phyloP scores from a whole-genome alignment of 257 asterid species.

The Eucommia ulmoides region DNA sequence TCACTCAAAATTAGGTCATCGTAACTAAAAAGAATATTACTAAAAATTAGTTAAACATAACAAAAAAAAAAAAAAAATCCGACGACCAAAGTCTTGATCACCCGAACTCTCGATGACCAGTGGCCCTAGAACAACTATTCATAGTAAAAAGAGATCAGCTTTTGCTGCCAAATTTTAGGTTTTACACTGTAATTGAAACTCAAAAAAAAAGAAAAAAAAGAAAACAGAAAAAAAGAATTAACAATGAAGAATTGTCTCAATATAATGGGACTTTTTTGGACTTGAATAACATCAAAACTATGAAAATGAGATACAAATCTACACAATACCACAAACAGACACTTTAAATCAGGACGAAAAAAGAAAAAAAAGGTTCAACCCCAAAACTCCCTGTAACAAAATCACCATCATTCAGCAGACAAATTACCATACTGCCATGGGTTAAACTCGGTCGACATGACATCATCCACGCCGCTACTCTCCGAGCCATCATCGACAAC shows the following conservation, averaged over 20 bases:
- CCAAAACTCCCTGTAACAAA: neutral
- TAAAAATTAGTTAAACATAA: too few relatives aligned
- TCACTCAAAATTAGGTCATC: too few relatives aligned
- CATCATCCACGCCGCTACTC: slow-evolving; percentile 20
- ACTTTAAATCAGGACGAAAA: neutral
- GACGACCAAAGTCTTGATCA: too few relatives aligned
- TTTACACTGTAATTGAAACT: too few relatives aligned
- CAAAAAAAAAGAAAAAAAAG: too few relatives aligned
- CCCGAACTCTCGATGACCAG: too few relatives aligned
- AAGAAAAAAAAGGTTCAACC: neutral
- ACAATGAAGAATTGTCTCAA: neutral
- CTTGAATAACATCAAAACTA: neutral
- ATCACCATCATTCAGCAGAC: slow-evolving; percentile 19
- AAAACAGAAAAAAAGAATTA: neutral
- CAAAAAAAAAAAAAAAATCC: too few relatives aligned
- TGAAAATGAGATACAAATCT: neutral
- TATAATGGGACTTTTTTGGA: neutral
- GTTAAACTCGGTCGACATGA: slow-evolving; percentile 47
- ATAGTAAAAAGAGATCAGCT: too few relatives aligned
- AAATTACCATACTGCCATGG: slow-evolving; percentile 80
- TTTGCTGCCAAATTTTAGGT: too few relatives aligned
- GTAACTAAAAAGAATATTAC: too few relatives aligned
- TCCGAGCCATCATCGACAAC: slow-evolving; percentile 48
- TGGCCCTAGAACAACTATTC: too few relatives aligned
- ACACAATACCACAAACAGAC: neutral